Conservation (phyloP, 768 basidiomycete genomes). For the Suillus decipiens region DNA sequence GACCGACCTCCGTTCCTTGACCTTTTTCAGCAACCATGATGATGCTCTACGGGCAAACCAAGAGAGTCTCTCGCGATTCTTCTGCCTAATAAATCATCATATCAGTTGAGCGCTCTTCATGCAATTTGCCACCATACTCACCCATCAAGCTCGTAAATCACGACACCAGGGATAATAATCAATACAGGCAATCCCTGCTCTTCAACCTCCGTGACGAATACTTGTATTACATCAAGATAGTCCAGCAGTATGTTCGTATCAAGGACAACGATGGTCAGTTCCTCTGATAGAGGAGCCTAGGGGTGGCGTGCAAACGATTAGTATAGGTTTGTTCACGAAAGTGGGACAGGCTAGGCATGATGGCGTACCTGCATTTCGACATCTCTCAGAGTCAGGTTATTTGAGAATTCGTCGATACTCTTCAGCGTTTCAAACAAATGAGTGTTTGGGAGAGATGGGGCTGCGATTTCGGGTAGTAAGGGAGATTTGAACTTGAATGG, state of each 20-base stretch:
- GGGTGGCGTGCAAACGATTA: background rate
- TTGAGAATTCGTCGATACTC: constrained; percentile 55
- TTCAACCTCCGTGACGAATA: constrained; percentile 66
- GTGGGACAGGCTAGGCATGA: background rate
- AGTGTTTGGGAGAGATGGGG: constrained; percentile 4
- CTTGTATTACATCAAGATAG: constrained; percentile 61
- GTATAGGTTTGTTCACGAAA: background rate
- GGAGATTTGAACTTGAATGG: background rate
- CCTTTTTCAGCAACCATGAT: constrained; percentile 63
- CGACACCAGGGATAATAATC: constrained; percentile 71
- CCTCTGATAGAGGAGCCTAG: constrained; percentile 46
- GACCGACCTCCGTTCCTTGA: constrained; percentile 55
- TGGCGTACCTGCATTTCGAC: constrained; percentile 70
- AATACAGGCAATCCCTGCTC: constrained; percentile 48
- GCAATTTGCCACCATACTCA: constrained; percentile 31
- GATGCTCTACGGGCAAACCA: constrained; percentile 74
- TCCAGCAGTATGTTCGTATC: constrained; percentile 82
- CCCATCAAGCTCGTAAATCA: constrained; percentile 79
- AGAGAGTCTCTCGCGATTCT: constrained; percentile 43
- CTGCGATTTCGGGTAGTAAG: constrained; percentile 2
- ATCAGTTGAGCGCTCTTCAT: constrained; percentile 9
- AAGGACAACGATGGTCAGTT: constrained; percentile 54
- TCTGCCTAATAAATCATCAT: constrained; percentile 34
- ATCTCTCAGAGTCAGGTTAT: constrained; percentile 43
- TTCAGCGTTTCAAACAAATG: constrained; percentile 43